These are phyloP conservation scores for Neonectria neomacrospora DNA, from an alignment of 2,329 filamentous ascomycete species.

Conservation along the genomic window DNA sequence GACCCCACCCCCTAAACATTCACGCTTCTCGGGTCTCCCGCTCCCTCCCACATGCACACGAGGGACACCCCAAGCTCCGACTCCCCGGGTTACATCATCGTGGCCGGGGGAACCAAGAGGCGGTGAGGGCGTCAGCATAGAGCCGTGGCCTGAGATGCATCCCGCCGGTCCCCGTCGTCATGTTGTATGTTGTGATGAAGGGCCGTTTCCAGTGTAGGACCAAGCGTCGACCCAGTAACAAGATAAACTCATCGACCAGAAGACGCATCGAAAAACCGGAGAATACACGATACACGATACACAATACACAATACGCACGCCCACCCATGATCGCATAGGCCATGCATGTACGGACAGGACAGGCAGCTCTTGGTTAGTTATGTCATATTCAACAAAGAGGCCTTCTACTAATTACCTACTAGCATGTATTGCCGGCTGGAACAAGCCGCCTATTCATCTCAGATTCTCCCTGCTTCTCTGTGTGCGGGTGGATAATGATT, in stretches of 20 bases:
- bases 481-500: conserved; percentile 13
- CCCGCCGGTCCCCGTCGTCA: conserved; percentile 31
- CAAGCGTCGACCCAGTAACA: conserved; percentile 44
- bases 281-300: not conserved
- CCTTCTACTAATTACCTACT: not conserved
- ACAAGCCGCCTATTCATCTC: not conserved
- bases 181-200: conserved; percentile 29
- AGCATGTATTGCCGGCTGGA: too few relatives aligned
- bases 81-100: conserved; percentile 43
- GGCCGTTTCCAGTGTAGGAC: conserved; percentile 26
- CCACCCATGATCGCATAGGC: not conserved
- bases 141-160: conserved; percentile 36
- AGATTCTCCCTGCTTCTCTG: not conserved
- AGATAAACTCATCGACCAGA: conserved; percentile 15
- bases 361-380: not conserved
- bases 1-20: conserved; percentile 17
- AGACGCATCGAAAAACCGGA: conserved; percentile 25
- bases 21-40: conserved; percentile 10
- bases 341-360: not conserved
- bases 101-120: conserved; percentile 38
- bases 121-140: conserved; percentile 41
- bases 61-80: conserved; percentile 27
- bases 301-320: conserved; percentile 1
- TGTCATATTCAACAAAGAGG: conserved; percentile 1
- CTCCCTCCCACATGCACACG: conserved; percentile 20